These are phyloP conservation scores for Solanum hybrid DNA, from an alignment of 305 asterid species.

Conservation along the genomic window DNA sequence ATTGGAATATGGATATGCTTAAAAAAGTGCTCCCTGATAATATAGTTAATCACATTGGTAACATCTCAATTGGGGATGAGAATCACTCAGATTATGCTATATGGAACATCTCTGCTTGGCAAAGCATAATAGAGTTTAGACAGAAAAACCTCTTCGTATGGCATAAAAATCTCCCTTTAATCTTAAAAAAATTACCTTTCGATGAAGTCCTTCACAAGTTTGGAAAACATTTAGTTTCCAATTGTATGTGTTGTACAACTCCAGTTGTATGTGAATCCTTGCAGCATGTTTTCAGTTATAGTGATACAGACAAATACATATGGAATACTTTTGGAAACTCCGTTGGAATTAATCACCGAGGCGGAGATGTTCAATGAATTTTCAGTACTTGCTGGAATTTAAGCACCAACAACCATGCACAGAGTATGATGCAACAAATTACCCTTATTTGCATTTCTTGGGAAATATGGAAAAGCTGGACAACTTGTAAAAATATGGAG, in stretches of 20 bases:
- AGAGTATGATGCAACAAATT: background rate
- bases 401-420: background rate
- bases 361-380: too few relatives aligned
- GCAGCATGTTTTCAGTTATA: background rate
- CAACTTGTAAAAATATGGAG: background rate
- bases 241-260: background rate
- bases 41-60: background rate
- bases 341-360: background rate
- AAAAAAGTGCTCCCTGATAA: background rate
- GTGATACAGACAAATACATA: background rate
- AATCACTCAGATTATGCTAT: background rate
- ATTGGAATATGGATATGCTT: background rate
- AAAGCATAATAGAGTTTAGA: background rate
- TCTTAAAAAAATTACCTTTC: background rate
- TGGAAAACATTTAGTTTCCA: background rate
- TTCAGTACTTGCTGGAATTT: too few relatives aligned
- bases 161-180: background rate
- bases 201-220: background rate
- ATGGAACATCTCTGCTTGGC: background rate
- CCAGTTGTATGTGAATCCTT: background rate
- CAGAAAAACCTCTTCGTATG: background rate
- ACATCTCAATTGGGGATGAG: background rate
- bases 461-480: too few relatives aligned
- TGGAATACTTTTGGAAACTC: background rate
- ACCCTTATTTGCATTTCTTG: background rate